A percentile compares a stretch with the other conserved stretches of the same genome.
phyloP scores from a whole-genome alignment of 768 basidiomycete genomes.

The Amanita inopinata region DNA sequence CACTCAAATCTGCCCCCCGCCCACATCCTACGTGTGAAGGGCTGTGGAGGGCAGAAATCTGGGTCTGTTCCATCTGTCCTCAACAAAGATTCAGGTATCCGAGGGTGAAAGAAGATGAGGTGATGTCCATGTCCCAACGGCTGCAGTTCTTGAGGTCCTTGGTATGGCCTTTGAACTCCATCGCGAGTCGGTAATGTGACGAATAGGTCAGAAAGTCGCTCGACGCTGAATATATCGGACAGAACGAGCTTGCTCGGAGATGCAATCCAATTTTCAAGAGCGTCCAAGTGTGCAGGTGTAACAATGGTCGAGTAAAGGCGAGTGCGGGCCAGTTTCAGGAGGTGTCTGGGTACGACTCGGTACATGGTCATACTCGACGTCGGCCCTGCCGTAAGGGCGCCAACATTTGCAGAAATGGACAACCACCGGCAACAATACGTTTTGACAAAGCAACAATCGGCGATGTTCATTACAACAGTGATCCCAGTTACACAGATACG shows the following conservation, averaged over 20 bases:
- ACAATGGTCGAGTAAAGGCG: not conserved
- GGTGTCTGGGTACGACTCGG: not conserved
- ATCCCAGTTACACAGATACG: too few relatives aligned
- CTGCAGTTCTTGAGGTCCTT: slow-evolving; percentile 28
- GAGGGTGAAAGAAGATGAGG: slow-evolving; percentile 65
- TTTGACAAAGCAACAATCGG: too few relatives aligned
- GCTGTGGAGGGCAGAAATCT: slow-evolving; percentile 61
- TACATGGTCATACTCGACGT: not conserved
- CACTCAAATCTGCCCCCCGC: slow-evolving; percentile 62
- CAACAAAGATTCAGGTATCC: slow-evolving; percentile 44
- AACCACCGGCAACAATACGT: too few relatives aligned
- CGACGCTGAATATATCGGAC: slow-evolving; percentile 40
- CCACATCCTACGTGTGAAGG: slow-evolving; percentile 79
- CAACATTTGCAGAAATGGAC: too few relatives aligned
- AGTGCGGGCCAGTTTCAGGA: not conserved
- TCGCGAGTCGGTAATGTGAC: slow-evolving; percentile 68
- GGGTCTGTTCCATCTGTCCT: slow-evolving; percentile 65
- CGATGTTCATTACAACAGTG: too few relatives aligned
- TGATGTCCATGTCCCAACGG: slow-evolving; percentile 57
- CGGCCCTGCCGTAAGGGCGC: too few relatives aligned
- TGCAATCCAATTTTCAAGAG: slow-evolving; percentile 45
- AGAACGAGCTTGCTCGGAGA: slow-evolving; percentile 36
- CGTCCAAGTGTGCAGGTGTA: slow-evolving; percentile 12
- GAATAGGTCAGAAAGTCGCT: slow-evolving; percentile 55
- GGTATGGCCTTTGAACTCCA: slow-evolving; percentile 35